Evolutionary conservation across 192 early-diverging fungal genomes (phyloP).

Genomic region (Gamsiella multidivaricata): DNA sequence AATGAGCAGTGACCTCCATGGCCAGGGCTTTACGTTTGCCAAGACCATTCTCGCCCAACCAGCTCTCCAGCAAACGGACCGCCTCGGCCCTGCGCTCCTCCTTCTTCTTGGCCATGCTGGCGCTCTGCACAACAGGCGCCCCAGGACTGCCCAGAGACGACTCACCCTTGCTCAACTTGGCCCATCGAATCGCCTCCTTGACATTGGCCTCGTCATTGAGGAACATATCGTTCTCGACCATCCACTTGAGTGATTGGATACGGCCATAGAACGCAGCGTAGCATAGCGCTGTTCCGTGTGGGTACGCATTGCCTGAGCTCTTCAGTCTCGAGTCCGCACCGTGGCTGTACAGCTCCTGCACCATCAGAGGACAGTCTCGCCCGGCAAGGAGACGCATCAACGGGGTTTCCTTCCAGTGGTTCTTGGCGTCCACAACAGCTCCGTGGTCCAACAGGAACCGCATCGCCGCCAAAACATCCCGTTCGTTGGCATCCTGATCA

Average conservation of each 20-base stretch:
- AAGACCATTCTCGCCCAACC: conserved; percentile 36
- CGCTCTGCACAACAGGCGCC: conserved; percentile 12
- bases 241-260: conserved; percentile 49
- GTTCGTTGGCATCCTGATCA: conserved; percentile 42
- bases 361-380: conserved; percentile 47
- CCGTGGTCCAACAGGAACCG: conserved; percentile 45
- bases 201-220: conserved; percentile 41
- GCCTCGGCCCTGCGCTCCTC: conserved; percentile 43
- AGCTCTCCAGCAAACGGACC: conserved; percentile 29
- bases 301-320: conserved; percentile 45
- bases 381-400: conserved; percentile 41
- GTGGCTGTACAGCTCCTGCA: conserved; percentile 51
- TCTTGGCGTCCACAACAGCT: conserved; percentile 46
- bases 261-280: conserved; percentile 47
- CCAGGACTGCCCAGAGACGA: neutral
- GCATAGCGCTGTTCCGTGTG: conserved; percentile 35
- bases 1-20: conserved; percentile 10
- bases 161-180: conserved; percentile 15
- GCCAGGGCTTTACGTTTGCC: conserved; percentile 31
- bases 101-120: conserved; percentile 14
- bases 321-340: conserved; percentile 42
- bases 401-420: conserved; percentile 51
- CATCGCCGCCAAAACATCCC: conserved; percentile 44
- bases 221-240: conserved; percentile 50
- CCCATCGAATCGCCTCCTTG: conserved; percentile 47